phyloP scores from a whole-genome alignment of 2,329 filamentous ascomycete genomes.

The Epichloe gansuensis region DNA sequence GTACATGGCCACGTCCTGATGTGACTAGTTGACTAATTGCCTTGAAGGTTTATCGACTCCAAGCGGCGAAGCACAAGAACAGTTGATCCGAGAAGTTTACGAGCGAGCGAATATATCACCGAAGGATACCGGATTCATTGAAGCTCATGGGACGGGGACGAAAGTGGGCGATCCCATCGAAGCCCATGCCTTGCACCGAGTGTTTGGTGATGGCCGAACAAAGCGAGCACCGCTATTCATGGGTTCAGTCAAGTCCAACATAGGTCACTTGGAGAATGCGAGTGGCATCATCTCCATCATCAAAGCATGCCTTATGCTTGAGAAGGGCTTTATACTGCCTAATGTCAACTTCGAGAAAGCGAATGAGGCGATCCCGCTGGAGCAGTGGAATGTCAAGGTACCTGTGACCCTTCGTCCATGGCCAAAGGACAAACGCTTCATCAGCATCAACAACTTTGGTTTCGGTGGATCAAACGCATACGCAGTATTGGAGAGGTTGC shows the following conservation, averaged over 20 bases:
- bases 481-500: constrained; percentile 21
- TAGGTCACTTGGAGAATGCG: constrained; percentile 38
- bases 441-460: constrained; percentile 37
- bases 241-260: constrained; percentile 36
- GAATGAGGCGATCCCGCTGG: constrained; percentile 35
- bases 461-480: constrained; percentile 34
- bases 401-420: constrained; percentile 33
- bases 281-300: constrained; percentile 37
- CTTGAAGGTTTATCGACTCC: constrained; percentile 43
- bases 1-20: background rate
- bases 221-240: constrained; percentile 28
- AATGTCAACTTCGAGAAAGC: constrained; percentile 37
- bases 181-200: constrained; percentile 31
- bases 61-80: constrained; percentile 33
- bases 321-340: constrained; percentile 35
- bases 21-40: background rate
- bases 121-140: constrained; percentile 22
- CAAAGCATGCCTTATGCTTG: constrained; percentile 37
- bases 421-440: constrained; percentile 34
- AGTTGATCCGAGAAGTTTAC: constrained; percentile 26
- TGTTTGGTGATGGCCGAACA: constrained; percentile 26
- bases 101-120: constrained; percentile 14
- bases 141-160: constrained; percentile 45
- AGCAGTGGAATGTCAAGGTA: constrained; percentile 36
- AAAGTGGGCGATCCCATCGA: constrained; percentile 42